Evolutionary conservation across 2,329 filamentous ascomycete genomes (phyloP).

Genomic region (Teratosphaeria epicoccoides): DNA sequence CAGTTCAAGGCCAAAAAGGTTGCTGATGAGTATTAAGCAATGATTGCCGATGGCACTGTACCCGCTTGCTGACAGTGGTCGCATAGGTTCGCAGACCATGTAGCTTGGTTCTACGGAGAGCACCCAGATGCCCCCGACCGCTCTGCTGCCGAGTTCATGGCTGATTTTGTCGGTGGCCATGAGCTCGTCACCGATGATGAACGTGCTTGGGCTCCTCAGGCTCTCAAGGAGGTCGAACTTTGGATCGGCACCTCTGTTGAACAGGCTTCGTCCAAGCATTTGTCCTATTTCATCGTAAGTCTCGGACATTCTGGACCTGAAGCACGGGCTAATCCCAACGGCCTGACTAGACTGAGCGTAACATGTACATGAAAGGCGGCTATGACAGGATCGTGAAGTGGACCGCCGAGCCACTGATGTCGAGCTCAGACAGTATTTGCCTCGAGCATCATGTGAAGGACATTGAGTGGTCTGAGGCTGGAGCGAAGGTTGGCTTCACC

Average conservation of each 20-base stretch:
- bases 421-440: slow-evolving; percentile 27
- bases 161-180: slow-evolving; percentile 32
- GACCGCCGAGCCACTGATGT: slow-evolving; percentile 28
- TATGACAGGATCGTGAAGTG: slow-evolving; percentile 35
- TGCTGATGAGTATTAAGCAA: slow-evolving; percentile 29
- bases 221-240: slow-evolving; percentile 33
- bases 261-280: slow-evolving; percentile 32
- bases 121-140: slow-evolving; percentile 33
- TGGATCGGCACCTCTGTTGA: slow-evolving; percentile 35
- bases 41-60: not conserved
- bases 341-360: slow-evolving; percentile 27
- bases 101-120: slow-evolving; percentile 26
- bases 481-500: slow-evolving; percentile 20
- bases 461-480: slow-evolving; percentile 29
- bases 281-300: slow-evolving; percentile 31
- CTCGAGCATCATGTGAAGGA: slow-evolving; percentile 30
- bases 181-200: slow-evolving; percentile 33
- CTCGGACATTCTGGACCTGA: not conserved
- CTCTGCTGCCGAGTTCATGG: slow-evolving; percentile 30
- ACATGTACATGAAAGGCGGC: slow-evolving; percentile 38
- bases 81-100: not conserved
- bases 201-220: slow-evolving; percentile 35
- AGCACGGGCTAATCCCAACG: not conserved
- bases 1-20: slow-evolving; percentile 40
- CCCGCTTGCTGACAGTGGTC: not conserved